These are phyloP conservation scores for Torulaspora quercuum DNA, from an alignment of 805 yeast species.

Conservation along the genomic window DNA sequence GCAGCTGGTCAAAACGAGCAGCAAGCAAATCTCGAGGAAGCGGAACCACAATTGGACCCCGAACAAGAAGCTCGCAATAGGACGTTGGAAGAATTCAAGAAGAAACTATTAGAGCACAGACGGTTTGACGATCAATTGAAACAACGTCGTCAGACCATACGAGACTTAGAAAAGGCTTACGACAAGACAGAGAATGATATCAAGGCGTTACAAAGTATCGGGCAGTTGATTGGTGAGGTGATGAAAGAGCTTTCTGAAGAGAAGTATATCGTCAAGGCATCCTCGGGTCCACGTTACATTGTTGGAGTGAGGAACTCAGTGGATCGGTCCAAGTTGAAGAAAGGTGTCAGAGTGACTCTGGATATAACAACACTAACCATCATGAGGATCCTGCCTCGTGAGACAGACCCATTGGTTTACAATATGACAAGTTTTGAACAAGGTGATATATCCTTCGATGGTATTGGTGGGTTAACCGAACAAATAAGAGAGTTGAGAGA, in stretches of 20 bases:
- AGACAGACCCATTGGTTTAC: slow-evolving; percentile 96
- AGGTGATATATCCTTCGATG: slow-evolving; percentile 92
- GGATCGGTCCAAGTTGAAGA: slow-evolving; percentile 74
- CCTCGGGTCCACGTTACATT: slow-evolving; percentile 95
- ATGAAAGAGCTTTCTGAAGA: slow-evolving; percentile 93
- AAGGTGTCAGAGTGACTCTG: slow-evolving; percentile 93
- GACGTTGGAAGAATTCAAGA: slow-evolving; percentile 75
- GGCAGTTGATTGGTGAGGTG: slow-evolving; percentile 96
- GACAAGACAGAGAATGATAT: slow-evolving; percentile 96
- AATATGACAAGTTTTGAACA: slow-evolving; percentile 98
- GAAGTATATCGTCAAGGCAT: slow-evolving; percentile 91
- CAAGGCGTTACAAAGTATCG: slow-evolving; percentile 94
- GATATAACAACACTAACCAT: slow-evolving; percentile 97
- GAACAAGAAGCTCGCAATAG: slow-evolving; percentile 58
- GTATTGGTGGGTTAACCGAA: slow-evolving; percentile 94
- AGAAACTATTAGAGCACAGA: slow-evolving; percentile 85
- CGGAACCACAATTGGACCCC: slow-evolving; percentile 49
- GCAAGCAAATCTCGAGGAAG: slow-evolving; percentile 29
- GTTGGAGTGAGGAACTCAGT: slow-evolving; percentile 96
- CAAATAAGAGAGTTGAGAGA: slow-evolving; percentile 96
- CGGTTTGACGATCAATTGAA: slow-evolving; percentile 91
- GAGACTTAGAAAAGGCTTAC: slow-evolving; percentile 76
- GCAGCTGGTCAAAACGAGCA: slow-evolving; percentile 14
- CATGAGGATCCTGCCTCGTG: slow-evolving; percentile 95
- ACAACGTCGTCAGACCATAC: slow-evolving; percentile 75